Conservation (phyloP, 768 basidiomycete genomes). For the Stropharia rugosoannulata region DNA sequence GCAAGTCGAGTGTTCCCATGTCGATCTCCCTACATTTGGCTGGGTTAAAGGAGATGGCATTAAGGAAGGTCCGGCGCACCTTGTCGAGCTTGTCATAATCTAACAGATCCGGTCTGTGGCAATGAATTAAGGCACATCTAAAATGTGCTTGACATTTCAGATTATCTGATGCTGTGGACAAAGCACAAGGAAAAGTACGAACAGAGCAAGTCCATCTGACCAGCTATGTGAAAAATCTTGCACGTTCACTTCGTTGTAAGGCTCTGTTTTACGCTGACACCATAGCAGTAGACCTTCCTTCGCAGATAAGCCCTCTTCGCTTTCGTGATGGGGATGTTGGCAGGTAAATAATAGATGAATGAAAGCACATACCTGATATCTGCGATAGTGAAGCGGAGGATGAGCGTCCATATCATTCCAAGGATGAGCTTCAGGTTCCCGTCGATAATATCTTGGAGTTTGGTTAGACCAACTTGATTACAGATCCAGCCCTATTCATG, state of each 20-base stretch:
- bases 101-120: conserved; percentile 92
- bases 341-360: background rate
- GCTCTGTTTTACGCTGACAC: conserved; percentile 95
- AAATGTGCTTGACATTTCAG: conserved; percentile 5
- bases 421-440: conserved; percentile 97
- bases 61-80: conserved; percentile 32
- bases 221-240: conserved; percentile 93
- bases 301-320: conserved; percentile 97
- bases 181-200: conserved; percentile 31
- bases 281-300: conserved; percentile 96
- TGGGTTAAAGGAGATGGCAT: conserved; percentile 4
- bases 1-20: conserved; percentile 85
- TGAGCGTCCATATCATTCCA: conserved; percentile 99
- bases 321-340: conserved; percentile 29
- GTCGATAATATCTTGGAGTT: conserved; percentile 85
- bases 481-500: background rate
- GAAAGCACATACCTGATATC: conserved; percentile 80
- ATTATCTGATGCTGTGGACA: background rate
- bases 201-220: conserved; percentile 96
- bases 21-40: conserved; percentile 57
- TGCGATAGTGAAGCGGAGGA: conserved; percentile 96
- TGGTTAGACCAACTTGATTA: background rate
- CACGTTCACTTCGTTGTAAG: conserved; percentile 90
- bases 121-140: conserved; percentile 97
- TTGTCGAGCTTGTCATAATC: conserved; percentile 89